Evolutionary conservation across 2,329 filamentous ascomycete species (phyloP).

Genomic region (Paecilomyces sp.): DNA sequence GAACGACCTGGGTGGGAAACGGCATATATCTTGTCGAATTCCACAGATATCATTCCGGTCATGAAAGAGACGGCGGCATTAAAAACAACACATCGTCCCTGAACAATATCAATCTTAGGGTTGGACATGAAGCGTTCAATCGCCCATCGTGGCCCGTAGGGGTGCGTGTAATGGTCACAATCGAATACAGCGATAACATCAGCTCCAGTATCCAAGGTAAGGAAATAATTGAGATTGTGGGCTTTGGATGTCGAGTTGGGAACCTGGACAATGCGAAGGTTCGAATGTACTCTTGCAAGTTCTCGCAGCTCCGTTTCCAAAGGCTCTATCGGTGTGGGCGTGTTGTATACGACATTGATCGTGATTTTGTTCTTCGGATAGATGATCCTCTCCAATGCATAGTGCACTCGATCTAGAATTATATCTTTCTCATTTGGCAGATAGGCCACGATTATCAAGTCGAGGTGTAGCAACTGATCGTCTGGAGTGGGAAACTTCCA

Average conservation of each 20-base stretch:
- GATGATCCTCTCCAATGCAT: constrained; percentile 39
- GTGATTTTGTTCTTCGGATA: constrained; percentile 40
- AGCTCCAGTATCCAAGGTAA: constrained; percentile 36
- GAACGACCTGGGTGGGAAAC: constrained; percentile 44
- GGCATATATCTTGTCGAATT: constrained; percentile 48
- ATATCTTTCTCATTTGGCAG: constrained; percentile 45
- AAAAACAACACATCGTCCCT: constrained; percentile 44
- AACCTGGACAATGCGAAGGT: constrained; percentile 41
- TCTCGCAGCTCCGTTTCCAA: constrained; percentile 37
- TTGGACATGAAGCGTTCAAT: constrained; percentile 40
- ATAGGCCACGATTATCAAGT: constrained; percentile 44
- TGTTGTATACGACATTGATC: constrained; percentile 44
- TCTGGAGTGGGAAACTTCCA: constrained; percentile 37
- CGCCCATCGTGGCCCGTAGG: constrained; percentile 43
- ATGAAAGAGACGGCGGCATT: constrained; percentile 39
- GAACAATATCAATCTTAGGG: constrained; percentile 40
- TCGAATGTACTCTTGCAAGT: constrained; percentile 29
- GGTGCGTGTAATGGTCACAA: constrained; percentile 45
- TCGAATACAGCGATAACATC: constrained; percentile 45
- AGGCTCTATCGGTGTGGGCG: constrained; percentile 39
- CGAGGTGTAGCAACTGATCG: constrained; percentile 35
- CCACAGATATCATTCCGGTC: constrained; percentile 42
- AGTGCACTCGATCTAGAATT: constrained; percentile 40
- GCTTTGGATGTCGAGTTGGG: constrained; percentile 44
- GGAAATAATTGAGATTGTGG: constrained; percentile 45